Base-by-base conservation (phyloP, 2,329 filamentous ascomycete species). In the Ophiosphaerella korrae region DNA sequence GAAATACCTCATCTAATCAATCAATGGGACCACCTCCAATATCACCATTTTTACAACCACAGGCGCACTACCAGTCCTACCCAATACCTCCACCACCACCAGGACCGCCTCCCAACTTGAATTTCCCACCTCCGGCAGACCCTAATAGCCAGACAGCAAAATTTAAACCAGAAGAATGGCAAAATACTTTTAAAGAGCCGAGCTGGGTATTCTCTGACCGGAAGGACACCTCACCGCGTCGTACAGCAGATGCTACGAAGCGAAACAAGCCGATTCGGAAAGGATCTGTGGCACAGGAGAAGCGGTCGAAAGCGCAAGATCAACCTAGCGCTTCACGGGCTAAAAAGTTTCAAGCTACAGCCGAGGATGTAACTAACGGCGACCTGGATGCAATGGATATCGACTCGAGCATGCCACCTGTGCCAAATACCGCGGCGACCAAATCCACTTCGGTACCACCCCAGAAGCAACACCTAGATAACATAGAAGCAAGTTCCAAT, bases 301-400 rank as follows among this genome's bases (percentile, higher is more conserved):
- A 55, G n/a, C 54, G 61, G 7, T 48, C 54, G 13, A 72, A 64
- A 26, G 58, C 64, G n/a, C 67, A 72, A 16, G 57, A 65, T 6
- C 64, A 73, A 40, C 49, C 57, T 12, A 62, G 63, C 13, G 43
- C 62, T 5, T 60, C 64, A 13, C 64, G 59, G n/a, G 58, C 65
- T 21, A 67, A 63, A 31, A 66, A 63, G 45, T 65, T 65, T 37
- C 70, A 71, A 42, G 63, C 68, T 12, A 67, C 63, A 42, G 67
- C 67, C 43, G 66, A 71, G 45, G 69, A 69, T 32, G 48, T 51
- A 7, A 45, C 31, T 1, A 63, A 55, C 33, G 62, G 58, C 23
- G 67, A 66, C 48, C 67, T 56, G 4, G 75, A 79, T 57, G 75
- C 75, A 0, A 80, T 80, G 78, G 78, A 80, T 42, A 79, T 80